phyloP scores from a whole-genome alignment of 2,329 filamentous ascomycete species.

The Plenodomus tracheiphilus region DNA sequence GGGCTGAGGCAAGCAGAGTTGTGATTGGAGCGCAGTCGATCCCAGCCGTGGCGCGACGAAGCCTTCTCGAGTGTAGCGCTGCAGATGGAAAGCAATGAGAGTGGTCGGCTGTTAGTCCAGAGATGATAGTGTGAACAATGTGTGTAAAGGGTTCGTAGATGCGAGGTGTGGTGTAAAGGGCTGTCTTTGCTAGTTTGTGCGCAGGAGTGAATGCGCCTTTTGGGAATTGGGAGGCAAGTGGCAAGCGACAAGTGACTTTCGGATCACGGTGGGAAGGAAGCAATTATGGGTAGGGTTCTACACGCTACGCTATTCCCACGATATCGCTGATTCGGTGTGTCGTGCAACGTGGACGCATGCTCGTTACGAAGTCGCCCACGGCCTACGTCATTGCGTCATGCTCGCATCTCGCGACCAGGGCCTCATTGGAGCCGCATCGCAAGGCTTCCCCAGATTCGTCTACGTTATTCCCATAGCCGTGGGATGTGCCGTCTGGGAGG shows the following conservation, averaged over 20 bases:
- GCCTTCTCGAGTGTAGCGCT: conserved; percentile 27
- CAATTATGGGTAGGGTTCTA: conserved; percentile 11
- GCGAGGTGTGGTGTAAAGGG: not conserved
- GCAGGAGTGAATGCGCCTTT: not conserved
- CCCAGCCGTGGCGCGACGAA: conserved; percentile 16
- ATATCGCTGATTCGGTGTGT: conserved; percentile 13
- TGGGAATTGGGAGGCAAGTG: conserved; percentile 1
- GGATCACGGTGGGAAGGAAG: conserved; percentile 14
- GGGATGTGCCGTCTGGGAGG: not conserved
- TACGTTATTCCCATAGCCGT: not conserved
- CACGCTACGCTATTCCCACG: conserved; percentile 9
- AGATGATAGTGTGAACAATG: not conserved
- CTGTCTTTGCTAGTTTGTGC: not conserved
- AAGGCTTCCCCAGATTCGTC: not conserved
- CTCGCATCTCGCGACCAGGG: conserved; percentile 6
- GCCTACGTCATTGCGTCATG: conserved; percentile 17
- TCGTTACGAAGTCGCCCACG: conserved; percentile 3
- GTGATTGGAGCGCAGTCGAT: conserved; percentile 37
- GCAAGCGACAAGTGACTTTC: conserved; percentile 4
- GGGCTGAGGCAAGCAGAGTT: conserved; percentile 16
- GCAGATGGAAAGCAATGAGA: conserved; percentile 12
- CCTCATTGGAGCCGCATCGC: conserved; percentile 16
- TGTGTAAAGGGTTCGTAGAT: not conserved
- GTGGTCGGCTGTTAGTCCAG: conserved; percentile 5
- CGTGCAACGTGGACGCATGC: conserved; percentile 4